Evolutionary conservation across 352 stramenopile species (phyloP), one percentile per base, ranked within the genome.

Genomic region (Halophytophthora polymorphica): DNA sequence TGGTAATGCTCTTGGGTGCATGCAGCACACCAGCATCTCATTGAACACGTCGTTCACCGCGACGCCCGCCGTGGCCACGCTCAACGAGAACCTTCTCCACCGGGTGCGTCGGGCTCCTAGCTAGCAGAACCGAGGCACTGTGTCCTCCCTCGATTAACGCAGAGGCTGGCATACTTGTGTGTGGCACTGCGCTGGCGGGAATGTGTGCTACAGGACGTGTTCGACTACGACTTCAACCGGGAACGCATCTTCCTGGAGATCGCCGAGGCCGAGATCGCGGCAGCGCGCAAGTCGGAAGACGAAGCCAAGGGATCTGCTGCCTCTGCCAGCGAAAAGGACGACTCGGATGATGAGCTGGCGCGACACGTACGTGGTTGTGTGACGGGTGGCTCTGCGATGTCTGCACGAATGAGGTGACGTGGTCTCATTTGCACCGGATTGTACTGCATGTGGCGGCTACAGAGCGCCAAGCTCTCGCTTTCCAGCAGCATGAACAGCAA

Each of bases 241-340:
- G 77, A 89, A 45, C 74, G 73, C 37, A 73, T 81, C 42, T 86
- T 86, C 51, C 45, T 89, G 17, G 75, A 86, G 61, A 88, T 88
- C 41, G 71, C 73, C 1, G 61, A 76, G n/a, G 69, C 73, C 0
- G 69, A 88, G 50, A 74, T 88, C 34, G 61, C 71, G 34, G 76
- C 73, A 14, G 82, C 67, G 71, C 68, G 55, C 23, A 66, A 71
- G 41, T 57, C 61, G 2, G 61, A 73, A 42, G 56, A 69, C 4
- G 55, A 65, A 35, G 48, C 58, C 14, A 67, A 64, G 47, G 37
- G 45, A 0, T 45, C 34, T 1, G 49, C 50, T 3, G 49, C 34
- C 17, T 14, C 45, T 13, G 48, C 49, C 10, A 61, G 34, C 13
- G 60, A 79, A 28, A 52, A 65, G 29, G 66, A 60, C 17, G 57